Conservation (phyloP, 2,329 filamentous ascomycete genomes). For the Calycina marina region DNA sequence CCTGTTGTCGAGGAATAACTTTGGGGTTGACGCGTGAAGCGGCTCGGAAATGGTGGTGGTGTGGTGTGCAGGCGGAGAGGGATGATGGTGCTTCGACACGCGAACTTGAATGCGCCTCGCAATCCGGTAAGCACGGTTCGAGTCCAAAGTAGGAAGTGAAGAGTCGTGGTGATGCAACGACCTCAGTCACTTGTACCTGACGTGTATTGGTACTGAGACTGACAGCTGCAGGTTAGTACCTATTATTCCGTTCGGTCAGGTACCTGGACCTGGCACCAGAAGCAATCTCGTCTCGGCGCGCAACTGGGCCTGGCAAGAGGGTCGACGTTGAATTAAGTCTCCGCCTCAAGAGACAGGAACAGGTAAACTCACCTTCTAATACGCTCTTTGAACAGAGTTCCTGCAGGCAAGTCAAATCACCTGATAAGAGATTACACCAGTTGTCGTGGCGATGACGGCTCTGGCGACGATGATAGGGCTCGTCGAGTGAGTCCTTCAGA, state of each 20-base stretch:
- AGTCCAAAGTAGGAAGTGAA: too few relatives aligned
- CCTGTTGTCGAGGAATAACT: background rate
- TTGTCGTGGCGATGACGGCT: constrained; percentile 15
- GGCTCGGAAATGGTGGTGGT: background rate
- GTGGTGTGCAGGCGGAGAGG: background rate
- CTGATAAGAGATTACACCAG: constrained; percentile 16
- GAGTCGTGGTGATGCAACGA: too few relatives aligned
- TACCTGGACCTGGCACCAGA: too few relatives aligned
- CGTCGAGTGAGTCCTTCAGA: too few relatives aligned
- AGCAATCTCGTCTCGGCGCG: too few relatives aligned
- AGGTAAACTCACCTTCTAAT: constrained; percentile 17
- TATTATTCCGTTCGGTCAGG: too few relatives aligned
- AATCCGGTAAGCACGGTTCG: too few relatives aligned
- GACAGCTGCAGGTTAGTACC: too few relatives aligned
- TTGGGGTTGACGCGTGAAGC: background rate
- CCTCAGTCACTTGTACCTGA: too few relatives aligned
- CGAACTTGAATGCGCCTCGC: too few relatives aligned
- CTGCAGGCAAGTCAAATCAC: constrained; percentile 19
- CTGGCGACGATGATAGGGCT: constrained; percentile 19
- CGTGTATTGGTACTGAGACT: too few relatives aligned
- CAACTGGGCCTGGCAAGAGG: constrained; percentile 5
- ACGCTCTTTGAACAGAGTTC: constrained; percentile 11
- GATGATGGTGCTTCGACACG: background rate
- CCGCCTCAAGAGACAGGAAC: constrained; percentile 7
- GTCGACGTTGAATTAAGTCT: constrained; percentile 13